These are phyloP conservation scores for Plasmodium malariae DNA, from an alignment of 169 alveolate species.

Conservation along the genomic window DNA sequence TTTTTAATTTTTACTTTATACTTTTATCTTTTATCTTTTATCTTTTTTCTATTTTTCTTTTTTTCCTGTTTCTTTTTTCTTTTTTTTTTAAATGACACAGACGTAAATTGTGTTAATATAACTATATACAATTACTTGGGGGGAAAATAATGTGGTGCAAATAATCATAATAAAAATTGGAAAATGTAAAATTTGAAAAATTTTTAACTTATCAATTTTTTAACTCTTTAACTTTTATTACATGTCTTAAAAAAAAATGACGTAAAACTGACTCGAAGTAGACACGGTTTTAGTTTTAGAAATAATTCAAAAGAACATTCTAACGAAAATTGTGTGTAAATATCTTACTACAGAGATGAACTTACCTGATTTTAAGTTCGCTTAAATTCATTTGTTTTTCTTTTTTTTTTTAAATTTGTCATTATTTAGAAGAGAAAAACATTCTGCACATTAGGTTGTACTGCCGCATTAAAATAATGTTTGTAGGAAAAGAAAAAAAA, in stretches of 20 bases:
- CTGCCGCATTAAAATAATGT: neutral
- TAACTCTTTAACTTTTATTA: neutral
- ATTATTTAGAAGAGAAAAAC: neutral
- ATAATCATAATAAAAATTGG: constrained; percentile 4
- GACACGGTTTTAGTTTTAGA: constrained; percentile 36
- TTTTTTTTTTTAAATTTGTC: neutral
- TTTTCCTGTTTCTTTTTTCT: neutral
- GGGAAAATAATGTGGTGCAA: constrained; percentile 17
- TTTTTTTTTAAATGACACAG: constrained; percentile 8
- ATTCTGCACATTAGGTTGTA: neutral
- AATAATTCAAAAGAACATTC: constrained; percentile 3
- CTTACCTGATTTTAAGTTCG: constrained; percentile 1
- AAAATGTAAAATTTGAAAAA: neutral
- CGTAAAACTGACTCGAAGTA: constrained; percentile 2
- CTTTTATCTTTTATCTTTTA: constrained; percentile 2
- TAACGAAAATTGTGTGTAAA: constrained; percentile 17
- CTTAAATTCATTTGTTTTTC: neutral
- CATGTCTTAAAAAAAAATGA: neutral
- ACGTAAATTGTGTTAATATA: neutral
- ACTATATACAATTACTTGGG: too few relatives aligned
- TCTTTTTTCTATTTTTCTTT: neutral
- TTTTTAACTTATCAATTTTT: neutral
- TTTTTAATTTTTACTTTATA: too few relatives aligned
- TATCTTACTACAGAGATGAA: constrained; percentile 1
- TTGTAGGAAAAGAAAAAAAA: neutral